Percentiles rank a stretch among this genome's conserved stretches.
phyloP scores from a whole-genome alignment of 176 grass and related monocot genomes.

The Guadua angustifolia region DNA sequence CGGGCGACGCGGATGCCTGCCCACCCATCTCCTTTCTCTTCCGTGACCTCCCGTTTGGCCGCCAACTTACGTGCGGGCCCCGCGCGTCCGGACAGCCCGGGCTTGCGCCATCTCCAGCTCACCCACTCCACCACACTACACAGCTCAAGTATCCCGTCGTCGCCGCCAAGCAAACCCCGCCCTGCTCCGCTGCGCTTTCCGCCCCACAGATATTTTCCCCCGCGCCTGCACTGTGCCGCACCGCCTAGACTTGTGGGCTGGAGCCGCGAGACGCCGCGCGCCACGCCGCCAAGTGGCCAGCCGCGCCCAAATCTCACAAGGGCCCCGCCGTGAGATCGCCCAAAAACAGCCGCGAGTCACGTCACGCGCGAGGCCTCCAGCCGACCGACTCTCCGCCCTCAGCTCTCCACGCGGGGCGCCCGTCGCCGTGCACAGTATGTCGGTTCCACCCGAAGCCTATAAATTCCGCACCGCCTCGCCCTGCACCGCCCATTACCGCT shows the following conservation, averaged over 20 bases:
- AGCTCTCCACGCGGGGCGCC: constrained; percentile 30
- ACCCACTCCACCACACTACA: background rate
- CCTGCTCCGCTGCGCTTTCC: constrained; percentile 20
- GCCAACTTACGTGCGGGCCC: constrained; percentile 29
- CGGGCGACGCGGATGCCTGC: background rate
- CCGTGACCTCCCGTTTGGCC: background rate
- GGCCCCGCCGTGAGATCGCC: background rate
- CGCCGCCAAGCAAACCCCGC: constrained; percentile 55
- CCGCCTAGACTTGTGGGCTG: constrained; percentile 35
- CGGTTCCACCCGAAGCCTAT: constrained; percentile 68
- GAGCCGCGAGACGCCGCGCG: background rate
- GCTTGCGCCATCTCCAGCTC: background rate
- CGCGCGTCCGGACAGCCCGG: constrained; percentile 12
- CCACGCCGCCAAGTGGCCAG: constrained; percentile 39
- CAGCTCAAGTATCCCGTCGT: background rate
- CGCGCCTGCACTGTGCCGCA: background rate
- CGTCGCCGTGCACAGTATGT: constrained; percentile 49
- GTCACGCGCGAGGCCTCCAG: background rate
- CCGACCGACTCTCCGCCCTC: background rate
- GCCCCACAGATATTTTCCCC: constrained; percentile 28
- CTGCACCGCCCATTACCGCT: constrained; percentile 11
- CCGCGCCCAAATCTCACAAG: background rate
- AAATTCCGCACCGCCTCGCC: constrained; percentile 35
- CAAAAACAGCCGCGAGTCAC: background rate
- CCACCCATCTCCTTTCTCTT: background rate